Evolutionary conservation across 2,329 filamentous ascomycete species (phyloP).

Genomic region (Epichloe typhina): DNA sequence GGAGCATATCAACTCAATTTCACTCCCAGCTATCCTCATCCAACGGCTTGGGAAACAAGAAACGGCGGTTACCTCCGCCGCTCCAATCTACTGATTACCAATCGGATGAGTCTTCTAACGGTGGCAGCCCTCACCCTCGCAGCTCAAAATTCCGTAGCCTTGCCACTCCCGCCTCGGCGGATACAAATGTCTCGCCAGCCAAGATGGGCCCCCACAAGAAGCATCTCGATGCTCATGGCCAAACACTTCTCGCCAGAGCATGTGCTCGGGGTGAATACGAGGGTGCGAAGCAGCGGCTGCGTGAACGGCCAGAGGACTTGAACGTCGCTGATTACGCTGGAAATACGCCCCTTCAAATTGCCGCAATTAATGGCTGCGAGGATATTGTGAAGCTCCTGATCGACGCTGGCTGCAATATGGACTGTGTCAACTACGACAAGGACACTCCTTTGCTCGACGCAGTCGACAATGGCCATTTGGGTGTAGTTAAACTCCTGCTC

Average conservation of each 20-base stretch:
- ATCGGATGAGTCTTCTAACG: constrained; percentile 53
- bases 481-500: constrained; percentile 73
- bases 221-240: constrained; percentile 81
- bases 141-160: constrained; percentile 44
- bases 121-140: constrained; percentile 45
- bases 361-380: constrained; percentile 72
- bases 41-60: constrained; percentile 45
- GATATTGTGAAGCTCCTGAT: constrained; percentile 82
- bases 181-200: constrained; percentile 51
- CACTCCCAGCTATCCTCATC: constrained; percentile 33
- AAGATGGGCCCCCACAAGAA: constrained; percentile 67
- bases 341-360: constrained; percentile 94
- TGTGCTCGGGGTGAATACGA: constrained; percentile 79
- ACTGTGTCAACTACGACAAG: constrained; percentile 66
- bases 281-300: constrained; percentile 57
- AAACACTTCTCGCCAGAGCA: constrained; percentile 79
- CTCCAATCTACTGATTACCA: constrained; percentile 51
- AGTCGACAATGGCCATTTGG: constrained; percentile 86
- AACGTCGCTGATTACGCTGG: constrained; percentile 86
- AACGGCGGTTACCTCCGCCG: constrained; percentile 47
- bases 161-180: constrained; percentile 40
- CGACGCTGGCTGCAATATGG: constrained; percentile 69
- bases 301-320: constrained; percentile 73
- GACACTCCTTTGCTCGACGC: constrained; percentile 94
- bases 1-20: constrained; percentile 52